Evolutionary conservation across 768 basidiomycete species (phyloP).

Genomic region (Boletus insuetus): DNA sequence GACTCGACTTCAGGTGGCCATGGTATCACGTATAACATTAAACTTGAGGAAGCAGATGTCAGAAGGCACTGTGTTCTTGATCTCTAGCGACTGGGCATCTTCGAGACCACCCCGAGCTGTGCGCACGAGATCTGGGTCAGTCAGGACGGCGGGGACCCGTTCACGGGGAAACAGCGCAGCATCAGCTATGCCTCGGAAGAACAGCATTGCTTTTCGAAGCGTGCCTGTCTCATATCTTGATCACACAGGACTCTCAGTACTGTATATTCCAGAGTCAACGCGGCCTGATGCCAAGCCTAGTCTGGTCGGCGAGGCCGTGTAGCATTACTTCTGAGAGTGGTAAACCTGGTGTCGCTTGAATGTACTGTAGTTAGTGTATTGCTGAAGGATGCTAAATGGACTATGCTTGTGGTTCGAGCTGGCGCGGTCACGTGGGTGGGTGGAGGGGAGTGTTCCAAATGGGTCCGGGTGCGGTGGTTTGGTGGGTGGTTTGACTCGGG

Average conservation of each 20-base stretch:
- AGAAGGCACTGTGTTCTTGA: neutral
- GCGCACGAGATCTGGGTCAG: neutral
- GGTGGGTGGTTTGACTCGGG: constrained; percentile 20
- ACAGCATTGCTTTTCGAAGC: neutral
- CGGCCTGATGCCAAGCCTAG: neutral
- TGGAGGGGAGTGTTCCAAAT: constrained; percentile 30
- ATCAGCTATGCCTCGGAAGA: neutral
- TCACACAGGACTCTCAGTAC: neutral
- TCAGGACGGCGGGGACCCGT: neutral
- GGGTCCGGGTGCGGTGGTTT: constrained; percentile 21
- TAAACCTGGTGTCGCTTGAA: no score
- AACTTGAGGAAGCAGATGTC: constrained; percentile 45
- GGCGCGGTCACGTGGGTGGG: constrained; percentile 23
- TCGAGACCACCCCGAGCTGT: neutral
- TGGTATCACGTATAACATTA: constrained; percentile 69
- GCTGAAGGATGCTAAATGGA: neutral
- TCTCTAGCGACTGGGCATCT: neutral
- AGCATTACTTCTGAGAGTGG: neutral
- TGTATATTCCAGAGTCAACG: neutral
- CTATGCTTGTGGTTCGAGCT: neutral
- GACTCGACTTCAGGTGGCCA: constrained; percentile 42
- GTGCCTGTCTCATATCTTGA: neutral
- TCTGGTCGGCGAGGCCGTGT: neutral
- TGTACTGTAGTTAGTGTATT: no score
- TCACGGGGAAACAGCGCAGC: neutral